Percentiles rank a stretch among this genome's conserved stretches.
Evolutionary conservation across 805 yeast genomes (phyloP).

Genomic region (Yarrowia sp.): DNA sequence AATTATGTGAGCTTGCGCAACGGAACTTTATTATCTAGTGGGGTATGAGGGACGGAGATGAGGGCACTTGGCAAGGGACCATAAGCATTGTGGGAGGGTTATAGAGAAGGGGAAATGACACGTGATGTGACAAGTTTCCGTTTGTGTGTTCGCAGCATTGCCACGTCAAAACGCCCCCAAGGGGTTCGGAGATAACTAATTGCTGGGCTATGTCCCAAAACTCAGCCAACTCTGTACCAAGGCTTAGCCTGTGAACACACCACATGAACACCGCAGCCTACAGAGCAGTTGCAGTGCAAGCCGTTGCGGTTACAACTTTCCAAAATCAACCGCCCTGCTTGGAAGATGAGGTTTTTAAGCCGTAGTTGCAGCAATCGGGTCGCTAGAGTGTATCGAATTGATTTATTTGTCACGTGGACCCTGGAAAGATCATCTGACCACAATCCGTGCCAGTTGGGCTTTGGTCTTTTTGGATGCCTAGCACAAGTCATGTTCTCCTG

Average conservation of each 20-base stretch:
- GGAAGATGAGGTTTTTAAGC: not conserved
- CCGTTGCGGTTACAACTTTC: not conserved
- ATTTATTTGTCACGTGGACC: not conserved
- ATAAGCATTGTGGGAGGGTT: not conserved
- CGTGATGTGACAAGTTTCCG: not conserved
- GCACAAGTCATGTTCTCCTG: not conserved
- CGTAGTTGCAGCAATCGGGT: not conserved
- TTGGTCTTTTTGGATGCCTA: not conserved
- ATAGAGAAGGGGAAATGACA: too few relatives aligned
- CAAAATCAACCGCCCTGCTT: not conserved
- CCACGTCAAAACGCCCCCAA: not conserved
- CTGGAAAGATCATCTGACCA: not conserved
- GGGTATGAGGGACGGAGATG: not conserved
- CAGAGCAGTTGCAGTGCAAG: not conserved
- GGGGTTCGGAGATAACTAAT: conserved; percentile 5
- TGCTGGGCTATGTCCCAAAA: conserved; percentile 16
- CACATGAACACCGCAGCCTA: not conserved
- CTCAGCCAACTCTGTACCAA: not conserved
- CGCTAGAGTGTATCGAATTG: not conserved
- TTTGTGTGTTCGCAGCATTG: not conserved
- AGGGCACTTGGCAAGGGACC: not conserved
- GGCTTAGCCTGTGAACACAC: not conserved
- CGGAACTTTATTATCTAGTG: conserved; percentile 16
- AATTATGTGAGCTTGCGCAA: conserved; percentile 21
- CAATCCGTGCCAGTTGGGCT: not conserved